phyloP scores from a whole-genome alignment of 139 green algal genomes.

The Gonium pectorale region DNA sequence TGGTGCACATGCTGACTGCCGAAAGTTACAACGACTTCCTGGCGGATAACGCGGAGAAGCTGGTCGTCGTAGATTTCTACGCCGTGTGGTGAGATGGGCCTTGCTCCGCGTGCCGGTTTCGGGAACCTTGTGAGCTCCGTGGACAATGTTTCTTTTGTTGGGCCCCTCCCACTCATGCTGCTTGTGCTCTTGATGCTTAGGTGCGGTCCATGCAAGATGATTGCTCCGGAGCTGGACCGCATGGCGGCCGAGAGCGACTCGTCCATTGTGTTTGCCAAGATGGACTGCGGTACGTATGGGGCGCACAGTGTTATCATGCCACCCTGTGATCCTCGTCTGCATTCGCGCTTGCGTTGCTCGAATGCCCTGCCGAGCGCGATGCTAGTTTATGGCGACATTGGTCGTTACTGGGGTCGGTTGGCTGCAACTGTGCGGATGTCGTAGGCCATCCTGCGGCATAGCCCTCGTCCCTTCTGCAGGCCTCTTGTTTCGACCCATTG shows the following conservation, averaged over 20 bases:
- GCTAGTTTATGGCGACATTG: too few species aligned
- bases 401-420: too few species aligned
- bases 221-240: conserved; percentile 13
- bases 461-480: too few species aligned
- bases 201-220: conserved; percentile 46
- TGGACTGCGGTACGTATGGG: conserved; percentile 34
- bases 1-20: not conserved
- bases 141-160: not conserved
- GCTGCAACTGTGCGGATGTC: too few species aligned
- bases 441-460: too few species aligned
- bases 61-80: conserved; percentile 17
- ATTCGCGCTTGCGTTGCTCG: too few species aligned
- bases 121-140: too few species aligned
- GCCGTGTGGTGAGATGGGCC: conserved; percentile 13
- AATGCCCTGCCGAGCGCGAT: too few species aligned
- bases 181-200: not conserved
- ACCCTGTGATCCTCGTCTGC: too few species aligned
- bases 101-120: too few species aligned
- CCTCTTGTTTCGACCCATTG: too few species aligned
- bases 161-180: not conserved
- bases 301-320: too few species aligned
- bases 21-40: conserved; percentile 14
- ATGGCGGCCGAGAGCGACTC: conserved; percentile 13
- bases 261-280: conserved; percentile 10
- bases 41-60: conserved; percentile 12